Conservation (phyloP, 2,329 filamentous ascomycete species). For the Neonectria punicea region DNA sequence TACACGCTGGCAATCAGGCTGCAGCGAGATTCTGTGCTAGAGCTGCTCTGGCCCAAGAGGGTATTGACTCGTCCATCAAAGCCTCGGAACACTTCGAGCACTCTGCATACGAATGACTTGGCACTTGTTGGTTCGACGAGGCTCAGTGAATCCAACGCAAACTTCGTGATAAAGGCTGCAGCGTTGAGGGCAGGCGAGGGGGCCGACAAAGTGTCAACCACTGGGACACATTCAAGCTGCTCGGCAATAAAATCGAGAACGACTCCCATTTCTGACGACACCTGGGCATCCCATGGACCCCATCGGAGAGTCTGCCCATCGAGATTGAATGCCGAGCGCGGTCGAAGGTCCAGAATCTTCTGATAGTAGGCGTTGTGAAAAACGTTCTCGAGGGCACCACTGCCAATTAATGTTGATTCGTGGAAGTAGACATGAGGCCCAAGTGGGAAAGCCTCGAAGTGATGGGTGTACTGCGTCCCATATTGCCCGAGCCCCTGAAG, state of each 20-base stretch:
- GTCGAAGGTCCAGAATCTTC: conserved; percentile 44
- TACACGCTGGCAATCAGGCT: conserved; percentile 41
- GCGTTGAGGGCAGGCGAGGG: conserved; percentile 41
- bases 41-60: conserved; percentile 21
- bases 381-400: conserved; percentile 58
- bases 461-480: conserved; percentile 68
- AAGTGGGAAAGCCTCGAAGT: conserved; percentile 72
- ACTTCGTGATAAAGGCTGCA: conserved; percentile 60
- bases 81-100: conserved; percentile 54
- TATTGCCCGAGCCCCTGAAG: conserved; percentile 68
- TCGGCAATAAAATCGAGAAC: conserved; percentile 69
- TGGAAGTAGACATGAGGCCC: conserved; percentile 68
- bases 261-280: conserved; percentile 71
- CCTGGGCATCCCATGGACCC: conserved; percentile 66
- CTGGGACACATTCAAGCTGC: conserved; percentile 45
- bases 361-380: conserved; percentile 45
- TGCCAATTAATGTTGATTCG: conserved; percentile 67
- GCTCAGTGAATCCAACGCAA: conserved; percentile 56
- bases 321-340: conserved; percentile 56
- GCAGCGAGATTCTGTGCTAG: conserved; percentile 6
- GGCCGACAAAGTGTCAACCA: conserved; percentile 12
- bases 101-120: conserved; percentile 56
- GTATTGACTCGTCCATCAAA: conserved; percentile 50
- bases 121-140: conserved; percentile 49
- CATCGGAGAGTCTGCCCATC: conserved; percentile 63